phyloP scores from a whole-genome alignment of 2,329 filamentous ascomycete genomes.

The Ceratocystis smalleyi region DNA sequence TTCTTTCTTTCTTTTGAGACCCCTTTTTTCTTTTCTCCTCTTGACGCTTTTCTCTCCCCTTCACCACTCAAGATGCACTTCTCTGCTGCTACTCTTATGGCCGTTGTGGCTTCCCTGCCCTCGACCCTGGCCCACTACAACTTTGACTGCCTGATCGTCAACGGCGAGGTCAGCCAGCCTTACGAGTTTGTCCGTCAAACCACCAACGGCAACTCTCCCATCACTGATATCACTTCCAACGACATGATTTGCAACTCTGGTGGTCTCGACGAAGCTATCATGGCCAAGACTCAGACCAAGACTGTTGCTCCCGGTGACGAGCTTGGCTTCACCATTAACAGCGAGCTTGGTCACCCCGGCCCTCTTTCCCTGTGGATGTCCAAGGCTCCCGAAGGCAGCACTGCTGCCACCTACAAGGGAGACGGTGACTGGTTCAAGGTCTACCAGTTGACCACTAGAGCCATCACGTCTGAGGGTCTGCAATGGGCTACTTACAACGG shows the following conservation, averaged over 20 bases:
- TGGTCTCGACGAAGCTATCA: conserved; percentile 10
- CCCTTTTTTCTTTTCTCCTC: background rate
- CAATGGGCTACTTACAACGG: conserved; percentile 17
- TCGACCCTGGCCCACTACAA: conserved; percentile 28
- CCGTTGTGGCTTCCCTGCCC: conserved; percentile 21
- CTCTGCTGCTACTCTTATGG: conserved; percentile 21
- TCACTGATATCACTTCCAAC: conserved; percentile 26
- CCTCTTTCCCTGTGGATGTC: conserved; percentile 27
- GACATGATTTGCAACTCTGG: conserved; percentile 24
- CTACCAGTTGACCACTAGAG: conserved; percentile 20
- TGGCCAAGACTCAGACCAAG: conserved; percentile 21
- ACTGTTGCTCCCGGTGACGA: conserved; percentile 27
- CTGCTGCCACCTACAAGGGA: conserved; percentile 24
- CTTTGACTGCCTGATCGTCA: conserved; percentile 32
- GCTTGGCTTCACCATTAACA: conserved; percentile 27
- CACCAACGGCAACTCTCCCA: conserved; percentile 30
- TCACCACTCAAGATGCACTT: conserved; percentile 20
- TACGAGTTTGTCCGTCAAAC: conserved; percentile 37
- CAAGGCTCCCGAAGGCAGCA: conserved; percentile 24
- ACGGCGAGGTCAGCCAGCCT: conserved; percentile 30
- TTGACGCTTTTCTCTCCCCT: background rate
- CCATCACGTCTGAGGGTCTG: conserved; percentile 15
- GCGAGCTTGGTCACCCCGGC: conserved; percentile 27
- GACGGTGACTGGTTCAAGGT: conserved; percentile 28
- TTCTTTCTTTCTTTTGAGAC: background rate